Evolutionary conservation across 169 alveolate genomes (phyloP).

Genomic region (Blepharisma undulans): DNA sequence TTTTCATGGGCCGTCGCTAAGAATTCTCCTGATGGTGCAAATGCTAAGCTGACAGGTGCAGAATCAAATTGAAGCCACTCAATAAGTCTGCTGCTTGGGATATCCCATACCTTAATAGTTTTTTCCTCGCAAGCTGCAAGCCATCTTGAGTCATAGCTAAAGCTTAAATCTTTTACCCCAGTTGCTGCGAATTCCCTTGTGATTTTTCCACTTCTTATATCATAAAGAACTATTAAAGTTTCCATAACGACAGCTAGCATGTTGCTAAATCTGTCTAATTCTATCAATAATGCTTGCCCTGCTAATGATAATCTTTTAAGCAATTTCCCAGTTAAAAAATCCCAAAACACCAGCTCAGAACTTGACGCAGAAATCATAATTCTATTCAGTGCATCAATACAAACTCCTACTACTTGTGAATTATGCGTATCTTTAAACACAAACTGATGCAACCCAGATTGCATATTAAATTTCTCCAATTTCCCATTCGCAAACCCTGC

Average conservation of each 20-base stretch:
- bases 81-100: conserved; percentile 63
- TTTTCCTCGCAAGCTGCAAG: conserved; percentile 60
- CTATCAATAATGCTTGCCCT: background rate
- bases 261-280: conserved; percentile 54
- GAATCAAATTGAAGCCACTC: conserved; percentile 76
- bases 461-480: conserved; percentile 90
- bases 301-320: conserved; percentile 35
- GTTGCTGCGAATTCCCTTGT: background rate
- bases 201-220: background rate
- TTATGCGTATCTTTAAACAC: conserved; percentile 53
- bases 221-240: conserved; percentile 37
- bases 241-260: conserved; percentile 54
- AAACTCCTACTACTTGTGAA: conserved; percentile 58
- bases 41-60: conserved; percentile 54
- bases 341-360: conserved; percentile 73
- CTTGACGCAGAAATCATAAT: conserved; percentile 52
- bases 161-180: conserved; percentile 49
- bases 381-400: conserved; percentile 68
- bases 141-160: conserved; percentile 73
- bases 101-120: conserved; percentile 68
- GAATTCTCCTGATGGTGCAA: conserved; percentile 68
- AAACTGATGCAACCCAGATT: conserved; percentile 76
- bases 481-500: conserved; percentile 91
- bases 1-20: conserved; percentile 66
- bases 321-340: conserved; percentile 61